Evolutionary conservation across 140 eudicot species (phyloP).

Genomic region (Anethum foeniculum): DNA sequence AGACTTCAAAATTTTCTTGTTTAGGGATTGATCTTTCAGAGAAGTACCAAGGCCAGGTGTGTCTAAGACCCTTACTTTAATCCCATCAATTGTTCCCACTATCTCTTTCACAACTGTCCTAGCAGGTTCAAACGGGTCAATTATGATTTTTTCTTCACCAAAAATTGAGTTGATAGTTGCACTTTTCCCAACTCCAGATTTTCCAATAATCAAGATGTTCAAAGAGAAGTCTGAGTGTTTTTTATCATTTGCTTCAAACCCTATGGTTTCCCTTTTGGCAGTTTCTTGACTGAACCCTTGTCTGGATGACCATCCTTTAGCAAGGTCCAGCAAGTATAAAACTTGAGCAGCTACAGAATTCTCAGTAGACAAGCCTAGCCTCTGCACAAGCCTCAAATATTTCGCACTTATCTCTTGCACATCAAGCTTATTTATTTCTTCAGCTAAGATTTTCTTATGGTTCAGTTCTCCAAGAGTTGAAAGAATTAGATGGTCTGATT

Average conservation of each 20-base stretch:
- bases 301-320: conserved; percentile 21
- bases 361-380: conserved; percentile 35
- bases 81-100: conserved; percentile 43
- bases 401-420: conserved; percentile 38
- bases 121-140: conserved; percentile 51
- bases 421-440: conserved; percentile 30
- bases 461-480: conserved; percentile 5
- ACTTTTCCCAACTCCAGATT: conserved; percentile 88
- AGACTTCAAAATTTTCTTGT: conserved; percentile 37
- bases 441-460: conserved; percentile 18
- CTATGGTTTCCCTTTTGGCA: conserved; percentile 25
- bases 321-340: conserved; percentile 25
- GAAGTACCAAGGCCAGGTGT: conserved; percentile 73
- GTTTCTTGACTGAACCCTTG: conserved; percentile 18
- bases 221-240: conserved; percentile 35
- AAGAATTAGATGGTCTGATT: conserved; percentile 13
- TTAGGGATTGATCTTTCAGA: conserved; percentile 37
- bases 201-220: conserved; percentile 71
- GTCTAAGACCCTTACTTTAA: conserved; percentile 53
- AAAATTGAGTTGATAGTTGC: conserved; percentile 77
- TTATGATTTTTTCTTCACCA: conserved; percentile 39
- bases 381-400: conserved; percentile 41
- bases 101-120: conserved; percentile 44
- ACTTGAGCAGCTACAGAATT: conserved; percentile 38
- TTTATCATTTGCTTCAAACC: conserved; percentile 27